Percentiles rank a stretch among this genome's conserved stretches.
Conservation (phyloP, 225 moss, liverwort and hornwort genomes). For the Anthoceros angustus region DNA sequence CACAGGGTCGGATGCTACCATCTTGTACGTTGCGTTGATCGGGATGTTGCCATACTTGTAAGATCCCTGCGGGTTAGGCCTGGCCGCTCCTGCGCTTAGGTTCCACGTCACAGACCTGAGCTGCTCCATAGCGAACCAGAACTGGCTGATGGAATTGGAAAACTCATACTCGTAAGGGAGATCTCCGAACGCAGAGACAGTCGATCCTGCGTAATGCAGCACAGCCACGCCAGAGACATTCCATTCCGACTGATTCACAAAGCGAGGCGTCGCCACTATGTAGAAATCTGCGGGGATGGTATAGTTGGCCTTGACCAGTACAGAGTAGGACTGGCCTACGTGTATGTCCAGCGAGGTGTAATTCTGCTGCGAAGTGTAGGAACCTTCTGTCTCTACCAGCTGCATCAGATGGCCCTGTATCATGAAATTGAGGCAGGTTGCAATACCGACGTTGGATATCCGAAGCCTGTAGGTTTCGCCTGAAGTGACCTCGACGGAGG, state of each 20-base stretch:
- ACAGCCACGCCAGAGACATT: constrained; percentile 20
- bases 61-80: constrained; percentile 34
- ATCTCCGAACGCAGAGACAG: constrained; percentile 6
- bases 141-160: constrained; percentile 27
- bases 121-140: constrained; percentile 20
- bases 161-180: constrained; percentile 16
- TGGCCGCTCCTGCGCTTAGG: constrained; percentile 28
- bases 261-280: constrained; percentile 27
- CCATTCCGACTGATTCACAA: constrained; percentile 10
- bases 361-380: constrained; percentile 25
- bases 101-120: constrained; percentile 18
- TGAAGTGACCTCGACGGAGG: constrained; percentile 23
- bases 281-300: constrained; percentile 27
- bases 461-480: constrained; percentile 30
- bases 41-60: constrained; percentile 27
- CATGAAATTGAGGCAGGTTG: constrained; percentile 24
- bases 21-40: constrained; percentile 20
- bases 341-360: constrained; percentile 30
- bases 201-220: constrained; percentile 25
- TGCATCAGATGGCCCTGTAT: constrained; percentile 29
- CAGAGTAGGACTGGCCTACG: constrained; percentile 36
- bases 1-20: constrained; percentile 12
- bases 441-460: constrained; percentile 34
- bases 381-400: constrained; percentile 38
- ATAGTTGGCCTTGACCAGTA: constrained; percentile 28